Evolutionary conservation across 371 early-diverging fungal species (phyloP), one percentile per base, ranked within the genome.

Genomic region (Polyrhizophydium stewartii): DNA sequence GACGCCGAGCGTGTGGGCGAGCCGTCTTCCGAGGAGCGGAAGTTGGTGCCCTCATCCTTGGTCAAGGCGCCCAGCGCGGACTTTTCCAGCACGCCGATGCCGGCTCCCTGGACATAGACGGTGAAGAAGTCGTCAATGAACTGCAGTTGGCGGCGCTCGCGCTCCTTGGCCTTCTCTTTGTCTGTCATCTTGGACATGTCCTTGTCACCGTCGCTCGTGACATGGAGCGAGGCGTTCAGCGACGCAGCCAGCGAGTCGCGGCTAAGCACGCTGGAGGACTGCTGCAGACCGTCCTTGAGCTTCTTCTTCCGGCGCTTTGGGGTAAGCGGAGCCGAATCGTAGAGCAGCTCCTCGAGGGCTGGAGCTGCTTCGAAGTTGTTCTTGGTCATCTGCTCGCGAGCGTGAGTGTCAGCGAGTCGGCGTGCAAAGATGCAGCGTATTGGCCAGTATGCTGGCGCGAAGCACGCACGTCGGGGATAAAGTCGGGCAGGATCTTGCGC

Each of bases 311-410:
- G 55, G 6, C 40, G 59, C 40, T 62, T 62, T 12, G 63, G 55
- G 2, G 55, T 43, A 10, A 62, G 49, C 13, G 63, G 63, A 7
- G 63, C 22, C 17, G 46, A 35, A 12, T 62, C 63, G 37, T 57
- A 62, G 16, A 62, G 58, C 49, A 62, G 57, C 32, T 62, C 63
- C 45, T 62, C 63, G 24, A 62, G 25, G 5, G 63, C 63, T 3
- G 63, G 40, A 27, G 46, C 51, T 30, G 55, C 33, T 24, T 62
- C 63, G 45, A 55, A 62, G 40, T 62, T 62, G 57, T 27, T 49
- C 58, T 62, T 53, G 22, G 56, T 30, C 41, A 32, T 53, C 63
- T 62, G 43, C 16, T n/a, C 35, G 35, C 13, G 3, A 3, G n/a
- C n/a, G n/a, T n/a, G 13, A 13, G 35, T 35, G 35, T 35, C 35